Evolutionary conservation across 2,329 filamentous ascomycete genomes (phyloP), one percentile per base, ranked within the genome.

Genomic region (Penicillium capsulatum): DNA sequence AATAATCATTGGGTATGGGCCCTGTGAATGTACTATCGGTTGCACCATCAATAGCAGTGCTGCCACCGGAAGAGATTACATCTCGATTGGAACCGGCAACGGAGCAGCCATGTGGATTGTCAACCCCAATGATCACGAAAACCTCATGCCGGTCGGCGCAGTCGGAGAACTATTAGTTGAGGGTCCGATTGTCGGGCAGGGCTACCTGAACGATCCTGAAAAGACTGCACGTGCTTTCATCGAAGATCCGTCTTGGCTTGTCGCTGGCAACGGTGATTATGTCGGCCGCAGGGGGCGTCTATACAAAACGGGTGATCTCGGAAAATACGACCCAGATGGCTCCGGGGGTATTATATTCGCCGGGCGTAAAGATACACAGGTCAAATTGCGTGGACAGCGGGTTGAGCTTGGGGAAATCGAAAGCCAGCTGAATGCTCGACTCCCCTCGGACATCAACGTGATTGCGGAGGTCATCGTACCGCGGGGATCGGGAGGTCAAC

Each of bases 391-490:
- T 8, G 67, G 67, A 11, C 66, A 69, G 32, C 64, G 67, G 27
- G 58, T 70, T n/a, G 67, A 70, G 40, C 55, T 68, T 2, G 66
- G 63, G 2, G 67, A 68, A 38, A 61, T 69, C 5, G 66, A 70
- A 42, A 60, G 59, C 40, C 60, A 64, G 14, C 48, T 64, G 11
- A 53, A 50, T 24, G 53, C 47, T 9, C 44, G 53, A 27, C 41
- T 65, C n/a, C 55, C 56, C 5, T 42, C 56, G 1, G 54, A 58
- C 5, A 42, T 56, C 8, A 66, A 65, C 3, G 62, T 75, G 0
- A 69, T 74, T 17, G 69, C 66, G 2, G 74, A 77, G 47, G 71
- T 77, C 9, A 70, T 77, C 48, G 47, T 44, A 2, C 56, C 60
- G 2, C 50, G 54, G n/a, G 53, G 49, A 5, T 45, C 52, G 9